Evolutionary conservation across 2,329 filamentous ascomycete species (phyloP).

Genomic region (Epichloe festucae): DNA sequence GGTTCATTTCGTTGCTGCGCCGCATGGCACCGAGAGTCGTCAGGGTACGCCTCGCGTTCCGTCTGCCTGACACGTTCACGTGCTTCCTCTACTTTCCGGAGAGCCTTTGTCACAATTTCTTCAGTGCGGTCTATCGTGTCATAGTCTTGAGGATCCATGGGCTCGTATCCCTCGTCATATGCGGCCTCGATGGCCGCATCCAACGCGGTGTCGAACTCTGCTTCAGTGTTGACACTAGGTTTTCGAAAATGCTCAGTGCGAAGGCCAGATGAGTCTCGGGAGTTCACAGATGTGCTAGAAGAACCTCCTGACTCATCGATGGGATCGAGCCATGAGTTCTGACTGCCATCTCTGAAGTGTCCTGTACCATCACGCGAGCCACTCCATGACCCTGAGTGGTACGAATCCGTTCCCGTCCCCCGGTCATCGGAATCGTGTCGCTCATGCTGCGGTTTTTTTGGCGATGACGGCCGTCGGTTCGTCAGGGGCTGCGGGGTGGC

Average conservation of each 20-base stretch:
- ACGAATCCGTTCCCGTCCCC: slow-evolving; percentile 3
- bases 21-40: slow-evolving; percentile 14
- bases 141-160: slow-evolving; percentile 40
- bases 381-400: slow-evolving; percentile 11
- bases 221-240: slow-evolving; percentile 61
- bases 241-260: slow-evolving; percentile 57
- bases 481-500: slow-evolving; percentile 63
- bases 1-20: slow-evolving; percentile 15
- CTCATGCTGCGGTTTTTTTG: slow-evolving; percentile 13
- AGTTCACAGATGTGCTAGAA: slow-evolving; percentile 62
- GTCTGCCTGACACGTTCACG: slow-evolving; percentile 64
- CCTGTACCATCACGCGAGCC: slow-evolving; percentile 12
- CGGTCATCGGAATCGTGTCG: slow-evolving; percentile 6
- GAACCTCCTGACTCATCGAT: slow-evolving; percentile 84
- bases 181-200: slow-evolving; percentile 94
- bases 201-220: slow-evolving; percentile 85
- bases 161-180: slow-evolving; percentile 84
- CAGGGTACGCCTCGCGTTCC: slow-evolving; percentile 47
- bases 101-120: slow-evolving; percentile 39
- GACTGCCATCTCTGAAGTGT: slow-evolving; percentile 50
- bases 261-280: slow-evolving; percentile 59
- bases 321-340: slow-evolving; percentile 86
- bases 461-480: slow-evolving; percentile 44
- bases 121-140: slow-evolving; percentile 23
- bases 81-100: slow-evolving; percentile 58